Evolutionary conservation across 371 early-diverging fungal genomes (phyloP).

Genomic region (Modicella reniformis): DNA sequence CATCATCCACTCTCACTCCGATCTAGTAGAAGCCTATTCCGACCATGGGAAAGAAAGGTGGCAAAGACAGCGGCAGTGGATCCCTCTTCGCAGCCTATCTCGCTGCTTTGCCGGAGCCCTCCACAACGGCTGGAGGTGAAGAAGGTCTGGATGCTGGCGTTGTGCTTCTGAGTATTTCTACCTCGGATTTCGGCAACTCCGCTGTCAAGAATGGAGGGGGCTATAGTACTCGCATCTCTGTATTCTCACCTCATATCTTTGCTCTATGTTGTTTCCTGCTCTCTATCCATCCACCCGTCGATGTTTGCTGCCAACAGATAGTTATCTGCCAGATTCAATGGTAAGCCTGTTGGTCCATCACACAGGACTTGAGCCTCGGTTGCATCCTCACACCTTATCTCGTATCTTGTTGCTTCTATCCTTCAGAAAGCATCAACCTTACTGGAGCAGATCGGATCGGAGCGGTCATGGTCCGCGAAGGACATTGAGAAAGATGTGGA

Average conservation of each 20-base stretch:
- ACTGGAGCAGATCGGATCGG: slow-evolving; percentile 70
- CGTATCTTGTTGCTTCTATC: not conserved
- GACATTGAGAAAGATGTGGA: slow-evolving; percentile 65
- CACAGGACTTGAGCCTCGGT: too few species aligned
- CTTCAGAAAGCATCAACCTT: slow-evolving; percentile 68
- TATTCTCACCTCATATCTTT: not conserved
- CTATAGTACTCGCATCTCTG: too few species aligned
- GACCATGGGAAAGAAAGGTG: slow-evolving; percentile 52
- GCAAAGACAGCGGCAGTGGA: slow-evolving; percentile 32
- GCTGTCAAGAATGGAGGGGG: too few species aligned
- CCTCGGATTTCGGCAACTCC: too few species aligned
- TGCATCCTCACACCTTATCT: not conserved
- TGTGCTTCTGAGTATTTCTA: not conserved
- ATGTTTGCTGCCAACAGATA: slow-evolving; percentile 24
- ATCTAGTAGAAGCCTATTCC: too few species aligned
- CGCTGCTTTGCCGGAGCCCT: slow-evolving; percentile 39
- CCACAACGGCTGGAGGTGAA: not conserved
- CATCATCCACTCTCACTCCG: not conserved
- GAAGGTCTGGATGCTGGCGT: slow-evolving; percentile 14
- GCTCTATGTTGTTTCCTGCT: not conserved
- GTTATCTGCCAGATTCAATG: slow-evolving; percentile 53
- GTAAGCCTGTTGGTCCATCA: slow-evolving; percentile 15
- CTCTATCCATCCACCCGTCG: not conserved
- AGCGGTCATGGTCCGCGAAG: slow-evolving; percentile 67
- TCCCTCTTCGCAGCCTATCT: slow-evolving; percentile 49